A percentile compares a stretch with the other conserved stretches of the same genome.
These are phyloP conservation scores for Fistulinella cinereoalba DNA, from an alignment of 1,284 basidiomycete genomes.

Conservation along the genomic window DNA sequence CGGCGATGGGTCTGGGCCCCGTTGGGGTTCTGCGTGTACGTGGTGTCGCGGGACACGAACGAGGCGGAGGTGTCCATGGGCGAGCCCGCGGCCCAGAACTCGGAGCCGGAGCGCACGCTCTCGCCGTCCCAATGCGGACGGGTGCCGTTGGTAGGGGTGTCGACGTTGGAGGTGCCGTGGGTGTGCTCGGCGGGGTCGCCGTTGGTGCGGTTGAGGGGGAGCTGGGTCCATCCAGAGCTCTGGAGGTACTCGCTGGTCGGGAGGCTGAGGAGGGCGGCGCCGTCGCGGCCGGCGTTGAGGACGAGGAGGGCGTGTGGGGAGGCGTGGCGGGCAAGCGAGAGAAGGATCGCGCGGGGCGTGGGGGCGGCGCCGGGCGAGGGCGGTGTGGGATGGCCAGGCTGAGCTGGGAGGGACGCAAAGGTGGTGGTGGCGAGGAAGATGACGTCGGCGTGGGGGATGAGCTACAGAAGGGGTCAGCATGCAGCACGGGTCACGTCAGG, in stretches of 20 bases:
- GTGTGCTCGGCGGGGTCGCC: conserved; percentile 6
- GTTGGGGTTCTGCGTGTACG: conserved; percentile 8
- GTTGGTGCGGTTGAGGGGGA: conserved; percentile 4
- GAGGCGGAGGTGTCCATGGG: conserved; percentile 21
- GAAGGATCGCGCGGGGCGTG: conserved; percentile 69
- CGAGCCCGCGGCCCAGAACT: conserved; percentile 61
- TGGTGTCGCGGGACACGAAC: conserved; percentile 19
- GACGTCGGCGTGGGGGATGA: conserved; percentile 76
- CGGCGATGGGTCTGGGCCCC: conserved; percentile 22
- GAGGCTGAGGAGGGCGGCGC: conserved; percentile 74
- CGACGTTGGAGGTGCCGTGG: conserved; percentile 15
- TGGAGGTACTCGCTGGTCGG: conserved; percentile 83
- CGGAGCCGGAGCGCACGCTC: conserved; percentile 71
- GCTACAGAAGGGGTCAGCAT: conserved; percentile 37
- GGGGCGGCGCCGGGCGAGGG: conserved; percentile 48
- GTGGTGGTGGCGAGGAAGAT: conserved; percentile 49
- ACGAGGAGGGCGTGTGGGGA: conserved; percentile 74
- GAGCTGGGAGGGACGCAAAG: conserved; percentile 16
- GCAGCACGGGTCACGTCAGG: conserved; percentile 23
- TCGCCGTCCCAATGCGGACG: conserved; percentile 36
- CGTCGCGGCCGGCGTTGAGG: conserved; percentile 71
- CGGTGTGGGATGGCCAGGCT: conserved; percentile 35
- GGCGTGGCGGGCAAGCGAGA: conserved; percentile 63
- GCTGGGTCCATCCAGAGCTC: conserved; percentile 65
- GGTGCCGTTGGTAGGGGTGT: conserved; percentile 27